phyloP scores from a whole-genome alignment of 2,329 filamentous ascomycete genomes.

The Aspergillus texensis region DNA sequence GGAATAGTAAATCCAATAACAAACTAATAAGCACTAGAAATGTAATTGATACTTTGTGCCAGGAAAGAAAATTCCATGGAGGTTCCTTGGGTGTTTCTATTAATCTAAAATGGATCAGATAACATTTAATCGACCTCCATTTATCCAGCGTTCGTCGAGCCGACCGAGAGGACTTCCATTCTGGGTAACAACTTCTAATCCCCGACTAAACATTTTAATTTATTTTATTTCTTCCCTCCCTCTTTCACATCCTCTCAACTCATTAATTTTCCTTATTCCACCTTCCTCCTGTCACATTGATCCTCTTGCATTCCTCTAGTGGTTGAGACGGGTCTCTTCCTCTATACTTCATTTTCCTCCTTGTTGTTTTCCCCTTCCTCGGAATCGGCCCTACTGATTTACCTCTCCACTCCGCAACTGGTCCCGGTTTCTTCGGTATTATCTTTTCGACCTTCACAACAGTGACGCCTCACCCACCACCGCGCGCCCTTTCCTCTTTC shows the following conservation, averaged over 20 bases:
- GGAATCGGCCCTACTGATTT: constrained; percentile 4
- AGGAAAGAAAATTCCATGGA: too few species aligned
- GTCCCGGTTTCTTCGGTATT: constrained; percentile 17
- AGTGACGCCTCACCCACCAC: constrained; percentile 12
- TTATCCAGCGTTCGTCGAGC: background rate
- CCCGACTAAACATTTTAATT: constrained; percentile 5
- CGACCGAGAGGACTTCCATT: constrained; percentile 3
- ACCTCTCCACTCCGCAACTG: constrained; percentile 19
- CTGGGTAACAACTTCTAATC: constrained; percentile 2
- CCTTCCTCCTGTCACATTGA: constrained; percentile 2
- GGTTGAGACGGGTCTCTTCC: constrained; percentile 12
- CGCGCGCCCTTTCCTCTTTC: background rate
- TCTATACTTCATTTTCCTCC: constrained; percentile 1
- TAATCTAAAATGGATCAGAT: constrained; percentile 3
- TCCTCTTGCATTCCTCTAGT: background rate
- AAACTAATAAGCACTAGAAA: too few species aligned
- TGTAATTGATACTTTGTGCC: too few species aligned
- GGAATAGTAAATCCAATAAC: too few species aligned
- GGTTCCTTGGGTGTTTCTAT: background rate
- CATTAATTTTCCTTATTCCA: background rate
- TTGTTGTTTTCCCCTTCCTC: constrained; percentile 4
- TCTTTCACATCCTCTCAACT: background rate
- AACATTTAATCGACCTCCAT: background rate
- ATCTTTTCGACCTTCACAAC: constrained; percentile 11
- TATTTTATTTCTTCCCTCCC: constrained; percentile 9